phyloP scores from a whole-genome alignment of 2,329 filamentous ascomycete species.

The Nectriaceae sp. region DNA sequence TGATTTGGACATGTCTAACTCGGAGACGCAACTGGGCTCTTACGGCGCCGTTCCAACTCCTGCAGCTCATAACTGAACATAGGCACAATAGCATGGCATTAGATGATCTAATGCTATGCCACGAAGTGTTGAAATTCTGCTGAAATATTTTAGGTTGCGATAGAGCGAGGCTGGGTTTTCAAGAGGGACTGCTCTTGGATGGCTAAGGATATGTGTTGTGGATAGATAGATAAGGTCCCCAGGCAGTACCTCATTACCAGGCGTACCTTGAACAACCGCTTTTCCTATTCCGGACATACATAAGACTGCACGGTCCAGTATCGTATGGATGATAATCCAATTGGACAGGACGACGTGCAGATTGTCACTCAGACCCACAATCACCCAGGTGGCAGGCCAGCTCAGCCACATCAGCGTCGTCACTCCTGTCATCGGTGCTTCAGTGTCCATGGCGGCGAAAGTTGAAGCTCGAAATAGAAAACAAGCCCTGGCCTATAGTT shows the following conservation, averaged over 20 bases:
- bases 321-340: background rate
- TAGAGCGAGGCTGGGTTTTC: too few relatives aligned
- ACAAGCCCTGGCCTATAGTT: background rate
- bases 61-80: background rate
- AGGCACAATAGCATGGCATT: background rate
- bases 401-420: background rate
- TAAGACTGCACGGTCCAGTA: too few relatives aligned
- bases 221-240: too few relatives aligned
- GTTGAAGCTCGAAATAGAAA: background rate
- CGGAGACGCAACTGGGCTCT: slow-evolving; percentile 3
- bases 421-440: background rate
- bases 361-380: background rate
- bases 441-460: background rate
- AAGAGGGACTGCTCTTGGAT: too few relatives aligned
- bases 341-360: background rate
- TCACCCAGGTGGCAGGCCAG: background rate
- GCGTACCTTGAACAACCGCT: too few relatives aligned
- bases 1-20: background rate
- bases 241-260: too few relatives aligned
- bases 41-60: background rate
- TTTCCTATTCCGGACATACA: too few relatives aligned
- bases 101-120: too few relatives aligned
- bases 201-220: too few relatives aligned
- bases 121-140: too few relatives aligned
- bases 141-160: too few relatives aligned